Conservation (phyloP, 495 filamentous ascomycete species). For the Neurospora terricola region DNA sequence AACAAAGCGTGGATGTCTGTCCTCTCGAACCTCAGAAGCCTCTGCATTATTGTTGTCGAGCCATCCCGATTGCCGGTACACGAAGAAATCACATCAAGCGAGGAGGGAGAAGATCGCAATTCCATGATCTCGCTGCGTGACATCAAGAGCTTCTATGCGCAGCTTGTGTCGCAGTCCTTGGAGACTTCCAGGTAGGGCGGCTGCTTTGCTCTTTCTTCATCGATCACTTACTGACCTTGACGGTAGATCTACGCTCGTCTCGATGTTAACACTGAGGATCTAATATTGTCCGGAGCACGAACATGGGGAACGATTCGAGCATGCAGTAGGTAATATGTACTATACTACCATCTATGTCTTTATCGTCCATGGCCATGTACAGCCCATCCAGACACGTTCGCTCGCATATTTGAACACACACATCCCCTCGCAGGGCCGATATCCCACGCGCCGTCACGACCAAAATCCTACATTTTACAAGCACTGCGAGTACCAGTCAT, state of each 20-base stretch:
- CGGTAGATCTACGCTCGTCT: neutral
- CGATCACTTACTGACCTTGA: neutral
- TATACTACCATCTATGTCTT: neutral
- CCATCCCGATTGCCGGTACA: neutral
- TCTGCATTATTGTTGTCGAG: neutral
- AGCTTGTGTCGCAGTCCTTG: neutral
- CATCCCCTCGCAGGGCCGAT: neutral
- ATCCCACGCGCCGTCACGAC: neutral
- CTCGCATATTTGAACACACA: neutral
- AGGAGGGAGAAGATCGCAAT: neutral
- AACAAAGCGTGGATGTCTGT: neutral
- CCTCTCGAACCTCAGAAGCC: neutral
- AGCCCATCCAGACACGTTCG: neutral
- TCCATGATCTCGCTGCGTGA: neutral
- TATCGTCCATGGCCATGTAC: neutral
- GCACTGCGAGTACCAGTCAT: slow-evolving; percentile 21
- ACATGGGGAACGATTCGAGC: too few relatives aligned
- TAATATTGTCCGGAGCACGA: too few relatives aligned
- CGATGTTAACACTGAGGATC: neutral
- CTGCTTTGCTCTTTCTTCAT: too few relatives aligned
- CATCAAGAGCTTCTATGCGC: neutral
- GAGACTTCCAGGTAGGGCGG: too few relatives aligned
- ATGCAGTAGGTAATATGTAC: neutral
- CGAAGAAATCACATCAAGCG: neutral
- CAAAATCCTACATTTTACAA: neutral